Conservation (phyloP, 257 asterid genomes). For the Salvia hispanica region DNA sequence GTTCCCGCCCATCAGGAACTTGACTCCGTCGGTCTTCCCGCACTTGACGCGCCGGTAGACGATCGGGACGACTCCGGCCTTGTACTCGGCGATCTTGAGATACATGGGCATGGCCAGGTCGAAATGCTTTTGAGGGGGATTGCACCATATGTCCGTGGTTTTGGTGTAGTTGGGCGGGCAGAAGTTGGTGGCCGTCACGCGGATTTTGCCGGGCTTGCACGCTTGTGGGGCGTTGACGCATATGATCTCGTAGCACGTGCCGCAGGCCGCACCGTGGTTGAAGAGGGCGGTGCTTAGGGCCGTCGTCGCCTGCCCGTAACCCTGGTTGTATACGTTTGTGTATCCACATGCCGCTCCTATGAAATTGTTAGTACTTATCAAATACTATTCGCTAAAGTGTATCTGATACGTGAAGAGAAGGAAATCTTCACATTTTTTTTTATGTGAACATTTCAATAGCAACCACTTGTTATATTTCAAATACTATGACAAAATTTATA, state of each 20-base stretch:
- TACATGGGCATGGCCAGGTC: conserved; percentile 42
- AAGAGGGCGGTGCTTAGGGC: conserved; percentile 50
- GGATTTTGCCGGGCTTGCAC: conserved; percentile 31
- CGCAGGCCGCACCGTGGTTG: conserved; percentile 39
- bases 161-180: conserved; percentile 25
- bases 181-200: conserved; percentile 47
- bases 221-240: conserved; percentile 30
- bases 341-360: conserved; percentile 55
- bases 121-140: conserved; percentile 42
- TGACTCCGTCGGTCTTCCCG: conserved; percentile 37
- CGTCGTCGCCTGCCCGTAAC: conserved; percentile 40
- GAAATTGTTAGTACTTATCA: too few relatives aligned
- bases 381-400: too few relatives aligned
- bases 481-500: too few relatives aligned
- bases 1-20: conserved; percentile 43
- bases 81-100: conserved; percentile 36
- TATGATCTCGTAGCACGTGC: conserved; percentile 49
- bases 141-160: conserved; percentile 43
- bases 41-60: conserved; percentile 38
- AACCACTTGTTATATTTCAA: too few relatives aligned
- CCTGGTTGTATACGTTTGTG: conserved; percentile 29
- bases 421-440: too few relatives aligned
- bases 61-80: conserved; percentile 47
- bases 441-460: too few relatives aligned
- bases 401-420: too few relatives aligned